These are phyloP conservation scores for Aspergillus mulundensis DNA, from an alignment of 495 filamentous ascomycete genomes.

Conservation along the genomic window DNA sequence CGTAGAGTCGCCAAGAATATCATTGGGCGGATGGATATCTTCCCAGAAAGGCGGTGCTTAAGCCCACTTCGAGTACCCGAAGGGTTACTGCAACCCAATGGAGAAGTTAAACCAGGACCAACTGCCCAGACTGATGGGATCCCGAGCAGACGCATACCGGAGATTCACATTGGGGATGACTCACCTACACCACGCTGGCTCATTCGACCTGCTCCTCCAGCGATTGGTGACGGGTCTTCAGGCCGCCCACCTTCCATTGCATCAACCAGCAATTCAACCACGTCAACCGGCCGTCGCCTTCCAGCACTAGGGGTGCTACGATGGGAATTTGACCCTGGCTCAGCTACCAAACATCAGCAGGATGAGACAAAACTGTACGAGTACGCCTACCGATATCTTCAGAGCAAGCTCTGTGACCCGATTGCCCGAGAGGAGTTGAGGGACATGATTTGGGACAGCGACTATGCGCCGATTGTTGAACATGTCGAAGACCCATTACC, in stretches of 20 bases:
- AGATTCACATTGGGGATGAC: not conserved
- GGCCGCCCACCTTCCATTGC: not conserved
- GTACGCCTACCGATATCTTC: constrained; percentile 19
- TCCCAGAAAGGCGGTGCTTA: not conserved
- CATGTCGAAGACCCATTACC: constrained; percentile 26
- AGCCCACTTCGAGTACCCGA: not conserved
- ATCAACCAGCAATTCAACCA: not conserved
- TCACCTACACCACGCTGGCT: constrained; percentile 6
- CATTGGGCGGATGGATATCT: not conserved
- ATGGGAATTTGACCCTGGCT: constrained; percentile 30
- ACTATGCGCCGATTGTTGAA: not conserved
- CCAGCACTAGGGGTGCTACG: constrained; percentile 7
- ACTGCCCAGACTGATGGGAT: not conserved
- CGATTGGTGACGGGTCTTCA: not conserved
- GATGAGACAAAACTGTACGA: constrained; percentile 12
- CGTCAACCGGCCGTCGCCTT: not conserved
- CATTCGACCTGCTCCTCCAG: not conserved
- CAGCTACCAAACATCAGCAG: not conserved
- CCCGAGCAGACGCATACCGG: not conserved
- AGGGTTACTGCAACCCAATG: not conserved
- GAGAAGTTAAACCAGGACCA: not conserved
- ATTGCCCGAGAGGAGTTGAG: constrained; percentile 12
- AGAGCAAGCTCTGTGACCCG: constrained; percentile 14
- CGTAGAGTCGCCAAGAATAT: not conserved
- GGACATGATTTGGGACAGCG: constrained; percentile 6